Conservation (phyloP, 805 yeast species). For the Candida pseudofarinosa region DNA sequence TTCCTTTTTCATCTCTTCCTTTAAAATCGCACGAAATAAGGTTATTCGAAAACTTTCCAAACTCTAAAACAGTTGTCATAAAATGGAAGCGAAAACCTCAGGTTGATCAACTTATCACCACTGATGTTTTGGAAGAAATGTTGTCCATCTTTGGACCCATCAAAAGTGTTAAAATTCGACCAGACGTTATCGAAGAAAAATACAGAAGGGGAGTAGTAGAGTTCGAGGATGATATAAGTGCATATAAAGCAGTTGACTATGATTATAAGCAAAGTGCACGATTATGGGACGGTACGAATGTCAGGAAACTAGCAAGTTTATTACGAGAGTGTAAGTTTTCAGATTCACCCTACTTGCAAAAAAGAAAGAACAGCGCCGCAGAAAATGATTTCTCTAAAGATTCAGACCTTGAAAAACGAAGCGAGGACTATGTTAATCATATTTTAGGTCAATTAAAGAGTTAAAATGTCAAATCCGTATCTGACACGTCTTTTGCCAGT, state of each 20-base stretch:
- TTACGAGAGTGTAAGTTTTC: constrained; percentile 29
- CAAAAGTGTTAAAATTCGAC: constrained; percentile 5
- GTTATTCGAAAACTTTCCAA: constrained; percentile 1
- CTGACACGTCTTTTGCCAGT: constrained; percentile 19
- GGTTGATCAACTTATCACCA: constrained; percentile 25
- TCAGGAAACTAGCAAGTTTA: constrained; percentile 45
- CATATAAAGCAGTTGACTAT: constrained; percentile 35
- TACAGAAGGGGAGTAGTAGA: constrained; percentile 38
- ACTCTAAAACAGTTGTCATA: constrained; percentile 21
- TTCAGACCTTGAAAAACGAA: no score
- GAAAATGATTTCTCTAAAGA: no score
- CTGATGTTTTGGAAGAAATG: constrained; percentile 29
- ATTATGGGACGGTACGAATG: constrained; percentile 44
- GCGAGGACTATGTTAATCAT: constrained; percentile 2
- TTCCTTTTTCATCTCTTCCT: constrained; percentile 11
- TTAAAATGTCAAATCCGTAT: constrained; percentile 26
- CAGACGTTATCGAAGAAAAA: constrained; percentile 10
- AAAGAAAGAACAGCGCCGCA: no score
- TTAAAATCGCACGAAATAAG: background rate
- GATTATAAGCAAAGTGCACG: constrained; percentile 39
- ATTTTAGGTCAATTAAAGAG: constrained; percentile 1
- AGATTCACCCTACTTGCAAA: no score
- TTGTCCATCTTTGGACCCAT: constrained; percentile 47
- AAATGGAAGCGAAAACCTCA: constrained; percentile 46
- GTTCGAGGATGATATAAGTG: constrained; percentile 22